phyloP scores from a whole-genome alignment of 768 basidiomycete species.

The Lactarius tabidus region DNA sequence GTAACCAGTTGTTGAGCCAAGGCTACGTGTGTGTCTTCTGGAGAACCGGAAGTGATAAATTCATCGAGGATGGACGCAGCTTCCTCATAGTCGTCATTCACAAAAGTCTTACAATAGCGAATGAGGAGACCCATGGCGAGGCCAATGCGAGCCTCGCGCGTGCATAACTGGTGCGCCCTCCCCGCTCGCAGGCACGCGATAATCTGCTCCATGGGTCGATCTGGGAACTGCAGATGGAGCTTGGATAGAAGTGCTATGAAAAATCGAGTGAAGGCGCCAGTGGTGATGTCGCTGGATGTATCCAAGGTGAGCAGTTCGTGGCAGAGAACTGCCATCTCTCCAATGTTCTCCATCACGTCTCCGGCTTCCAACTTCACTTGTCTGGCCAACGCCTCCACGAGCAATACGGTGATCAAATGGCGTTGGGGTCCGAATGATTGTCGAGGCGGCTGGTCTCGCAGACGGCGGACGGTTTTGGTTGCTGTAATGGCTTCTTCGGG shows the following conservation, averaged over 20 bases:
- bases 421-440: neutral
- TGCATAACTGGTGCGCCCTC: neutral
- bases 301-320: neutral
- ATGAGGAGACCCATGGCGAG: neutral
- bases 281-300: neutral
- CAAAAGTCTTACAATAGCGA: neutral
- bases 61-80: neutral
- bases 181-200: neutral
- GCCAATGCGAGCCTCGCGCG: neutral
- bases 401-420: neutral
- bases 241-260: neutral
- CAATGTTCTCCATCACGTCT: neutral
- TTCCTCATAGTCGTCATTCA: neutral
- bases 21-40: neutral
- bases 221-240: neutral
- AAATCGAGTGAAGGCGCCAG: neutral
- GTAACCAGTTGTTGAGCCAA: neutral
- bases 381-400: neutral
- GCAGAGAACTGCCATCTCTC: neutral
- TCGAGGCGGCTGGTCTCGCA: neutral
- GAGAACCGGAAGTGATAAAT: neutral
- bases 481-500: neutral
- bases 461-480: neutral
- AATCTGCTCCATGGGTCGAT: neutral
- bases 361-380: neutral